Evolutionary conservation across 305 asterid species (phyloP).

Genomic region (Solanum hybrid): DNA sequence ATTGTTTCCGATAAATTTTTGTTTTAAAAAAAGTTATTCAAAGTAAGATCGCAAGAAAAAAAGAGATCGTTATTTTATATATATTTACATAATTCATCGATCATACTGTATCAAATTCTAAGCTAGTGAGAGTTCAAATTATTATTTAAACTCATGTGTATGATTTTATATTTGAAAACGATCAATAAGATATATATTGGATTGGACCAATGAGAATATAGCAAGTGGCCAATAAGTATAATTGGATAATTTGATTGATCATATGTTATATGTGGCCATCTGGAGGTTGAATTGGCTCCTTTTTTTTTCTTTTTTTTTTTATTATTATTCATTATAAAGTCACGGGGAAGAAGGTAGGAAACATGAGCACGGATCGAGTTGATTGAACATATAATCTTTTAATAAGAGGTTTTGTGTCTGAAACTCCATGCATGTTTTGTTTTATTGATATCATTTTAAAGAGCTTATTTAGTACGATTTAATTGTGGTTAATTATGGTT

Average conservation of each 20-base stretch:
- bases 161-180: neutral
- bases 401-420: rapidly evolving
- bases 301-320: neutral
- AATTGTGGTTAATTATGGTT: no score
- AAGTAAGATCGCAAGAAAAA: neutral
- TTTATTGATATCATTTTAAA: rapidly evolving
- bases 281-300: neutral
- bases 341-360: neutral
- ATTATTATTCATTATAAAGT: neutral
- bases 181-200: neutral
- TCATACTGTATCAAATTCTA: neutral
- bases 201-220: neutral
- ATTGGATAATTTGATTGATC: neutral
- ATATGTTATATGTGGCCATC: neutral
- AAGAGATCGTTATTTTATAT: neutral
- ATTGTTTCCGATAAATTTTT: no score
- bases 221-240: neutral
- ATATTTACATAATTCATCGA: neutral
- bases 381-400: neutral
- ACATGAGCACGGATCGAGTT: neutral
- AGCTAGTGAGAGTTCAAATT: neutral
- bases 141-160: neutral
- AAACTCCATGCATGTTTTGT: neutral
- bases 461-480: neutral
- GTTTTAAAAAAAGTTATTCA: neutral